phyloP scores from a whole-genome alignment of 495 filamentous ascomycete genomes.

The Aspergillus nidulans region DNA sequence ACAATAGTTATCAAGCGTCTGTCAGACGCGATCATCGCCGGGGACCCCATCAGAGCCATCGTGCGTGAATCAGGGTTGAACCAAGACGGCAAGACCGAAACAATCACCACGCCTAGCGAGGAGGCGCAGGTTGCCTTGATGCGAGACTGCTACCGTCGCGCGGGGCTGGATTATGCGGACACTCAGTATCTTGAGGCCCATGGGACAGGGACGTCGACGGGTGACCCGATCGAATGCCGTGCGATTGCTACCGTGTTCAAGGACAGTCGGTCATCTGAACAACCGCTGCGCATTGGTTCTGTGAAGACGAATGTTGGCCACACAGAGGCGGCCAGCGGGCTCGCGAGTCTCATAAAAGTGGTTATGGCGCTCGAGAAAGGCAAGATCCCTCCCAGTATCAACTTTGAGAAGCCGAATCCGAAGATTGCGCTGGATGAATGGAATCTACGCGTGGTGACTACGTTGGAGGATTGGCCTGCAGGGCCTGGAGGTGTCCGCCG shows the following conservation, averaged over 20 bases:
- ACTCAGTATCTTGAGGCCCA: conserved; percentile 37
- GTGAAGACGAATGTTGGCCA: conserved; percentile 39
- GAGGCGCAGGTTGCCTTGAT: conserved; percentile 51
- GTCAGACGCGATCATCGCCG: conserved; percentile 19
- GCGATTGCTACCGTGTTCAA: conserved; percentile 30
- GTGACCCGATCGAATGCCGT: conserved; percentile 54
- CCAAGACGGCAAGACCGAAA: conserved; percentile 28
- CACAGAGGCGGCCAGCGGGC: conserved; percentile 31
- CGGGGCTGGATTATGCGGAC: not conserved
- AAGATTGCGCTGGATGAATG: conserved; percentile 4
- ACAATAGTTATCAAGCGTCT: conserved; percentile 28
- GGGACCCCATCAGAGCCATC: conserved; percentile 30
- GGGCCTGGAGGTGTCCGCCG: conserved; percentile 7
- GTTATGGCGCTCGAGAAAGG: conserved; percentile 27
- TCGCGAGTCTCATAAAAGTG: conserved; percentile 33
- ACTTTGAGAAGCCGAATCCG: conserved; percentile 28
- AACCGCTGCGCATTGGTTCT: not conserved
- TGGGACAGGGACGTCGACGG: conserved; percentile 47
- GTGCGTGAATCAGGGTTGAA: conserved; percentile 41
- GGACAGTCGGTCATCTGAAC: conserved; percentile 27
- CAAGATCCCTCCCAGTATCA: conserved; percentile 33
- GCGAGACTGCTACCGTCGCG: not conserved
- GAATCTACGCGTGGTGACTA: not conserved
- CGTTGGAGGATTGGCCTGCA: not conserved
- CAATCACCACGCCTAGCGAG: conserved; percentile 51